Base-by-base conservation (phyloP, 2,329 filamentous ascomycete genomes). In the Microdochium nivale region DNA sequence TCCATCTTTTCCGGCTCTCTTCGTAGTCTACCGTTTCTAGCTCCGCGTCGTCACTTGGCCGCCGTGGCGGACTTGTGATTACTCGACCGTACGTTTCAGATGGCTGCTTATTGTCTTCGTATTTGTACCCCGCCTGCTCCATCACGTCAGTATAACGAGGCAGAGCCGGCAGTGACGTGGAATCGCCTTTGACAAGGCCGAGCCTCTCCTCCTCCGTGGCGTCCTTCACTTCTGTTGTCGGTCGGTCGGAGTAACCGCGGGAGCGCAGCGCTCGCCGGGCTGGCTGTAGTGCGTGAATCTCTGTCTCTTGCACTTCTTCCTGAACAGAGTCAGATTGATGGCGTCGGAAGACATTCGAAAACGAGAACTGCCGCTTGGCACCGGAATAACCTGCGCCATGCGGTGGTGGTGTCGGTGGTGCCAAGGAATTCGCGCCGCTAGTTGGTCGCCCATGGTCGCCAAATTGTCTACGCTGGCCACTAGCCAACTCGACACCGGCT, bases 281-380 rank as follows among this genome's bases (percentile, higher is more conserved):
- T 57, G 66, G 63, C 65, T 64, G 58, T 49, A 48, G 58, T 55
- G 35, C 58, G 58, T 54, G 62, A 57, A 53, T 59, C 43, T 55
- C 58, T 53, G 59, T 56, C 19, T 65, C 61, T 53, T 65, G 63
- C 54, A 62, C 54, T 48, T 58, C 58, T 50, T 67, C 59, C 48
- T 61, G 56, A 57, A 60, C 33, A 35, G 57, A 55, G 46, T 61
- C 64, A 59, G 62, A 61, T 54, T 74, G 74, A 58, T 76, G 70
- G 49, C 84, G 78, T 54, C 74, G 73, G 67, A 96, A 94, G 50
- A 96, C 83, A 58, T 87, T 90, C 57, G 91, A 86, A 75, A 97
- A 97, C 19, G 88, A 95, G 70, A 97, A 99, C 64, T 96, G 89
- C 54, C 92, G 80, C 57, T 75, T 80, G 11, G 86, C 81, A 27